Base-by-base conservation (phyloP, 2,329 filamentous ascomycete species). In the Chaetomiaceae sp. region DNA sequence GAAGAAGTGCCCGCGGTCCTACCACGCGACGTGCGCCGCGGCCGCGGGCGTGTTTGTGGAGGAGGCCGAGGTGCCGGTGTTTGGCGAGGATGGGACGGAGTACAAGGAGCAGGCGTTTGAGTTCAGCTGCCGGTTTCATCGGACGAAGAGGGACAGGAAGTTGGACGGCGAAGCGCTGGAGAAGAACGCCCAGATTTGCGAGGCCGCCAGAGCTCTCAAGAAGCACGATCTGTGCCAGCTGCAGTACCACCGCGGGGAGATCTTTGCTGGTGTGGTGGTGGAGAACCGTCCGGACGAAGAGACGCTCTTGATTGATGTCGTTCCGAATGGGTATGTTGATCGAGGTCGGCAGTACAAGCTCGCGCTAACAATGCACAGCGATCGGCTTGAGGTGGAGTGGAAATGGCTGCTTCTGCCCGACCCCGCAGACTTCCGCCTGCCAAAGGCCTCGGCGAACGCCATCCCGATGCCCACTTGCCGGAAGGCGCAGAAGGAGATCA, bases 1-100 rank as follows among this genome's bases (percentile, higher is more conserved):
- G 57, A 91, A 90, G 71, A 97, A 95, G 64, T 98, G 93, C 60
- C 85, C 88, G 4, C 77, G 93, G 53, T 85, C 91, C 8, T 98
- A 96, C 66, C 93, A 98, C 63, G 87, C 91, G 14, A 97, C 90
- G 1, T 98, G 93, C 63, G 93, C 93, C 3, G 84, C 89, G 7
- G 83, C 91, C 18, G 91, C 90, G 29, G 93, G 93, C 47, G 89
- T 96, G 2, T 86, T 95, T 62, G 83, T 96, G 39, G 91, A 98
- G 62, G 81, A 88, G 58, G 87, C 87, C 24, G 81, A 88, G 29
- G 83, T 95, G 24, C 86, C 88, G 0, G 86, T 94, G 71, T 91
- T 90, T 63, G 87, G 84, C 42, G 88, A 95, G 57, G 89, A 96
- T 60, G 89, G 89, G 6, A 88, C 83, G 1, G 89, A 96, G 63